These are phyloP conservation scores for Metschnikowia anglica DNA, from an alignment of 805 yeast genomes.

Conservation along the genomic window DNA sequence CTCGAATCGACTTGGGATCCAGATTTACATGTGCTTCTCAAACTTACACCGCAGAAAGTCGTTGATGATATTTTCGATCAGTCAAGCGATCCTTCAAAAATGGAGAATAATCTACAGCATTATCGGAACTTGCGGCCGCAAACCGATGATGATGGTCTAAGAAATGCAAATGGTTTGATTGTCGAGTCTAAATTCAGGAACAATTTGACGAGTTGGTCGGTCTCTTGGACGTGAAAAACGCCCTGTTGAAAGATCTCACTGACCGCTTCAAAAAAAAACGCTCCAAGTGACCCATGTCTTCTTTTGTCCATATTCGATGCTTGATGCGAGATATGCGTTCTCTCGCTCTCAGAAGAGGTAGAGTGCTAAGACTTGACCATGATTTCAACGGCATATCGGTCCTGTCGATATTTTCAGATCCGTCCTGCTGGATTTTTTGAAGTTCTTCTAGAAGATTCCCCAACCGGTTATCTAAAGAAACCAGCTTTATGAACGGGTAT, in stretches of 20 bases:
- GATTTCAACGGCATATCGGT: background rate
- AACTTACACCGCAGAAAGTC: slow-evolving; percentile 64
- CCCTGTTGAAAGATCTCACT: background rate
- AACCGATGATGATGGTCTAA: slow-evolving; percentile 23
- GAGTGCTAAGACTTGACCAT: slow-evolving; percentile 10
- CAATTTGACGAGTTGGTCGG: slow-evolving; percentile 39
- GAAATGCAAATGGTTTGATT: slow-evolving; percentile 39
- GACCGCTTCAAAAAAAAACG: slow-evolving; percentile 6
- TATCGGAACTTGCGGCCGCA: slow-evolving; percentile 21
- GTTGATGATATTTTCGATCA: slow-evolving; percentile 70
- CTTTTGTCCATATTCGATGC: slow-evolving; percentile 13
- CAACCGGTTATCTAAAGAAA: slow-evolving; percentile 7
- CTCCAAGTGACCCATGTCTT: slow-evolving; percentile 11
- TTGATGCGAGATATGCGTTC: slow-evolving; percentile 13
- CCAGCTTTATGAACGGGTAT: slow-evolving; percentile 3
- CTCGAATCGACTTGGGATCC: slow-evolving; percentile 65
- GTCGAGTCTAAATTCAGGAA: slow-evolving; percentile 41
- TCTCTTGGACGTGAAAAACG: slow-evolving; percentile 17
- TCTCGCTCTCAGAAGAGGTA: slow-evolving; percentile 14
- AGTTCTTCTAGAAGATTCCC: slow-evolving; percentile 13
- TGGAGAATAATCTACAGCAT: slow-evolving; percentile 22
- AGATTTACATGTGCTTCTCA: slow-evolving; percentile 45
- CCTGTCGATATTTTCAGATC: background rate
- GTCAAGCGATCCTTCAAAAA: slow-evolving; percentile 17
- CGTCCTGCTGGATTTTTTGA: slow-evolving; percentile 4